These are phyloP conservation scores for Phylloporus sp. DNA, from an alignment of 768 basidiomycete genomes.

Conservation along the genomic window DNA sequence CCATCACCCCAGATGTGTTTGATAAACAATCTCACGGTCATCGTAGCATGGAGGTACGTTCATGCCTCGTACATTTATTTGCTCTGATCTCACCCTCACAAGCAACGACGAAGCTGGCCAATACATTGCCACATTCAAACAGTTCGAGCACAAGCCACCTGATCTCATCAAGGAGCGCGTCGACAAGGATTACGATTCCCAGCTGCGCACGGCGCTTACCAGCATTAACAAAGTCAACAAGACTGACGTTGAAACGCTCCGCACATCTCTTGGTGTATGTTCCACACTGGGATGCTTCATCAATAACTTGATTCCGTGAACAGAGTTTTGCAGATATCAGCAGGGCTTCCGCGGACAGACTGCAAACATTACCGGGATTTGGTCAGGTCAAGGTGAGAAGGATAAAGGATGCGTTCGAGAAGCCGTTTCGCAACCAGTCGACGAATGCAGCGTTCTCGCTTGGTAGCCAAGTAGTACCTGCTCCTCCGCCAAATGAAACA, in stretches of 20 bases:
- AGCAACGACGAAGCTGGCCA: conserved; percentile 90
- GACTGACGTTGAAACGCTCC: conserved; percentile 92
- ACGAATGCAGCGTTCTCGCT: conserved; percentile 43
- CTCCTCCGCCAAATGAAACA: not conserved
- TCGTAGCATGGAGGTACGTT: conserved; percentile 86
- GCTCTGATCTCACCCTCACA: conserved; percentile 1
- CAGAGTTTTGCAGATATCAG: conserved; percentile 88
- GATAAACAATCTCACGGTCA: conserved; percentile 89
- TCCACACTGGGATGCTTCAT: not conserved
- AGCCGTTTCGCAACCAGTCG: conserved; percentile 73
- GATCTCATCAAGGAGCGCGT: conserved; percentile 92
- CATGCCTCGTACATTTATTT: conserved; percentile 2
- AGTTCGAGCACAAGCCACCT: conserved; percentile 90
- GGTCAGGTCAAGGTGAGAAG: conserved; percentile 92
- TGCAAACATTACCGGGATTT: conserved; percentile 86
- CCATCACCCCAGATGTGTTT: conserved; percentile 59
- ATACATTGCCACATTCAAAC: conserved; percentile 88
- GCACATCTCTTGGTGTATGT: conserved; percentile 87
- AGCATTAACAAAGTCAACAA: conserved; percentile 93
- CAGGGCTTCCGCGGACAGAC: conserved; percentile 63
- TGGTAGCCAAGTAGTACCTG: conserved; percentile 21
- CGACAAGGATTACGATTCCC: conserved; percentile 82
- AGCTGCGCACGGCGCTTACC: conserved; percentile 80
- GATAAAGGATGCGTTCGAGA: conserved; percentile 86
- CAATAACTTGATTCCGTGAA: conserved; percentile 1